phyloP scores from a whole-genome alignment of 495 filamentous ascomycete genomes.

The Penicillium subrubescens region DNA sequence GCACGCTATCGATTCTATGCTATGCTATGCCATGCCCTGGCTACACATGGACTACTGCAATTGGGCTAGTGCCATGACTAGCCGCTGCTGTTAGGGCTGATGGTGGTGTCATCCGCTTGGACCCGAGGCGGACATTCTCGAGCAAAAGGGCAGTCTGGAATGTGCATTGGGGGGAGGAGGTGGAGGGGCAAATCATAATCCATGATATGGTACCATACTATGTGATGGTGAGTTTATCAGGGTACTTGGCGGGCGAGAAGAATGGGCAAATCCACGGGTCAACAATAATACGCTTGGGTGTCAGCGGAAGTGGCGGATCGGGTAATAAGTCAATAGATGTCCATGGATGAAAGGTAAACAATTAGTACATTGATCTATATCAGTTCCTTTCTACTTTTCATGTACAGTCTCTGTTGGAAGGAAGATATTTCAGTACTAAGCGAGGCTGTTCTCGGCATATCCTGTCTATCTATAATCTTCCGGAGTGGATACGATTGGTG shows the following conservation, averaged over 20 bases:
- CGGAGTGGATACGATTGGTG: constrained; percentile 27
- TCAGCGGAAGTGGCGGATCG: constrained; percentile 24
- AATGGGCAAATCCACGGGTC: not conserved
- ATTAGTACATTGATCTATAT: not conserved
- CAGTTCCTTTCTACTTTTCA: too few species aligned
- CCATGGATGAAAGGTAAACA: not conserved
- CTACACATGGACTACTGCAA: not conserved
- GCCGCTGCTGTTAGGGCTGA: constrained; percentile 7
- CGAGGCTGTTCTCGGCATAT: not conserved
- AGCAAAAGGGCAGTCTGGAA: not conserved
- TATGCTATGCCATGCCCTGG: not conserved
- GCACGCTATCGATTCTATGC: not conserved
- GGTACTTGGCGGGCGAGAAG: not conserved
- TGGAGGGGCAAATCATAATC: not conserved
- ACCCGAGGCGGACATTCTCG: constrained; percentile 13
- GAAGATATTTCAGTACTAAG: not conserved
- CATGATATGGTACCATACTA: not conserved
- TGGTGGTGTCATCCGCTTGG: constrained; percentile 11
- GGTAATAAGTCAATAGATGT: constrained; percentile 22
- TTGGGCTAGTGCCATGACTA: not conserved
- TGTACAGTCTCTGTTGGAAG: too few species aligned
- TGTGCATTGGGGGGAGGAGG: not conserved
- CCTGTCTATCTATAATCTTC: constrained; percentile 7
- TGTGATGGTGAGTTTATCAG: not conserved
- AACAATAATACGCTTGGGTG: not conserved